Conservation (phyloP, 805 yeast species). For the Saccharomyces cerevisiae region DNA sequence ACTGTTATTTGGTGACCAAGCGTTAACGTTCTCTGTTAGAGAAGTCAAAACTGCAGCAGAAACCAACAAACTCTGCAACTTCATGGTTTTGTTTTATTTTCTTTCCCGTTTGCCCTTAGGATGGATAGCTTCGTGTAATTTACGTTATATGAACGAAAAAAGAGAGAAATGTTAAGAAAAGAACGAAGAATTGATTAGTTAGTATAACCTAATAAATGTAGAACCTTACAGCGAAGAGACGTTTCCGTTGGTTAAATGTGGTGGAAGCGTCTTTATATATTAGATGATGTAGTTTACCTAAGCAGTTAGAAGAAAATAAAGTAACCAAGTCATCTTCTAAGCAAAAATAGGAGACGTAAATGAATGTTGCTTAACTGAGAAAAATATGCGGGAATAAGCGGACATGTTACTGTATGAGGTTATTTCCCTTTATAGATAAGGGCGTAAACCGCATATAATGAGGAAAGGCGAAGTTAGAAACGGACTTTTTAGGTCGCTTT, state of each 20-base stretch:
- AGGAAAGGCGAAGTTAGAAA: neutral
- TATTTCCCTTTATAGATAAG: neutral
- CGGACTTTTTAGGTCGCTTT: neutral
- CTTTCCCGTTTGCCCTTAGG: neutral
- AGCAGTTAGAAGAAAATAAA: neutral
- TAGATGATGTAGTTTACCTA: neutral
- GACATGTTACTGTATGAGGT: neutral
- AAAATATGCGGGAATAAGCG: neutral
- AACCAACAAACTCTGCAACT: slow-evolving; percentile 5
- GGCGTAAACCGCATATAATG: neutral
- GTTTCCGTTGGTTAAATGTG: neutral
- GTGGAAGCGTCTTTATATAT: neutral
- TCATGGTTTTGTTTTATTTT: neutral
- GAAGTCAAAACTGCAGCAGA: slow-evolving; percentile 2
- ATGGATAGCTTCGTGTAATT: neutral
- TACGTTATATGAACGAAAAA: neutral
- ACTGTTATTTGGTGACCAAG: slow-evolving; percentile 38
- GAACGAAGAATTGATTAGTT: neutral
- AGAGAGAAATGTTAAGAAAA: neutral
- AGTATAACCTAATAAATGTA: neutral
- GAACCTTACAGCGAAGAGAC: neutral
- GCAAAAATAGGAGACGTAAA: neutral
- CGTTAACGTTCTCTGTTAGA: slow-evolving; percentile 5
- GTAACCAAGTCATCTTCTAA: neutral
- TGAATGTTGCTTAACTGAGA: neutral